A percentile compares a stretch with the other conserved stretches of the same genome.
phyloP scores from a whole-genome alignment of 1,284 basidiomycete species.

The Xanthoconium separans region DNA sequence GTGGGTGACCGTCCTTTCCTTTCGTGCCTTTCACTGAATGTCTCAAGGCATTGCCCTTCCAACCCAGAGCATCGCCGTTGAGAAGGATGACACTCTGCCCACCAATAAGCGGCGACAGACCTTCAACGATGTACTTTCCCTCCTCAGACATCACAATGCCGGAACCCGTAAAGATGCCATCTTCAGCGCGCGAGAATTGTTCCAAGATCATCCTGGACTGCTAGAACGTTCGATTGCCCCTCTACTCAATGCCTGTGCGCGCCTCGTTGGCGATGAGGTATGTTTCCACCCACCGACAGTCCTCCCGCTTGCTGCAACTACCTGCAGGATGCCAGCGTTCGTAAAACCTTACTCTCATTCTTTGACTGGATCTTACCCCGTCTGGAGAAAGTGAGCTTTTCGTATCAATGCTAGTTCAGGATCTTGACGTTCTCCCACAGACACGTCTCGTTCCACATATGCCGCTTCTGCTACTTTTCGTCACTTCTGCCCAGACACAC shows the following conservation, averaged over 20 bases:
- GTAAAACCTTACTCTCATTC: constrained; percentile 59
- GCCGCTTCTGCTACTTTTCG: constrained; percentile 76
- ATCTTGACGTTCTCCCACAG: constrained; percentile 37
- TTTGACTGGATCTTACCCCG: constrained; percentile 73
- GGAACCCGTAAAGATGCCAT: constrained; percentile 80
- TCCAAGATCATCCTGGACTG: constrained; percentile 63
- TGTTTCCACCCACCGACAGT: constrained; percentile 8
- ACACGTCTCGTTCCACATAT: constrained; percentile 70
- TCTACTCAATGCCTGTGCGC: constrained; percentile 67
- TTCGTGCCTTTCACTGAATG: constrained; percentile 8
- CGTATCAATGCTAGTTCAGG: not conserved
- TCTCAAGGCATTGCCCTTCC: constrained; percentile 88
- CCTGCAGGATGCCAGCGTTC: constrained; percentile 60
- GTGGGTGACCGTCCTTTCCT: constrained; percentile 42
- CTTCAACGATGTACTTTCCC: constrained; percentile 75
- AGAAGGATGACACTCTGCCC: constrained; percentile 55
- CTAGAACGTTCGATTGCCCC: constrained; percentile 58
- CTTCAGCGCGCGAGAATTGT: constrained; percentile 78
- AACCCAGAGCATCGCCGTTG: constrained; percentile 68
- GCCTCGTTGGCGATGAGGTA: constrained; percentile 83
- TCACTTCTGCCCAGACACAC: constrained; percentile 89
- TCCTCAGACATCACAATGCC: constrained; percentile 83
- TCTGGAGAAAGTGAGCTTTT: constrained; percentile 54
- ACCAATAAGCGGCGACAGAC: constrained; percentile 78
- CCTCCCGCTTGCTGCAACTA: not conserved